phyloP scores from a whole-genome alignment of 2,329 filamentous ascomycete genomes.

The Ceratocystis ficicola region DNA sequence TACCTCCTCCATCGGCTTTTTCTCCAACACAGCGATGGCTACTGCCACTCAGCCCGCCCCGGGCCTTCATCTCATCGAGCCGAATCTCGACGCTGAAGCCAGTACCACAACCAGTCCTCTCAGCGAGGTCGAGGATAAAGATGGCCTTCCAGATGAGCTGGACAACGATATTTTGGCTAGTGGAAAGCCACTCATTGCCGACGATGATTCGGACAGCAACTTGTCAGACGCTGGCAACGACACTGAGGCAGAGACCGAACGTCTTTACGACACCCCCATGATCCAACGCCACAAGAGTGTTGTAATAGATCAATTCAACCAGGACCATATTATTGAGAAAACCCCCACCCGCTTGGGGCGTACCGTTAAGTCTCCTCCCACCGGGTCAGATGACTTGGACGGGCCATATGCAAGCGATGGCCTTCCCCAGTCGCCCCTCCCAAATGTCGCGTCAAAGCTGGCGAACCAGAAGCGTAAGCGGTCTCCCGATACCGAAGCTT shows the following conservation, averaged over 20 bases:
- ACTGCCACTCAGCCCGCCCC: conserved; percentile 40
- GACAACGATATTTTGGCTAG: conserved; percentile 44
- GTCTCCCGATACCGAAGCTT: conserved; percentile 35
- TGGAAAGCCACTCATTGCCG: conserved; percentile 25
- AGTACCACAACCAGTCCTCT: conserved; percentile 78
- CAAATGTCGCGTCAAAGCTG: conserved; percentile 20
- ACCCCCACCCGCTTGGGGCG: conserved; percentile 46
- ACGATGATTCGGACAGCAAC: conserved; percentile 37
- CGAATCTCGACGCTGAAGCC: conserved; percentile 43
- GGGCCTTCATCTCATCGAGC: conserved; percentile 38
- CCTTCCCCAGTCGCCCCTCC: conserved; percentile 17
- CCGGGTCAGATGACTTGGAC: conserved; percentile 14
- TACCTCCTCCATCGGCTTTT: conserved; percentile 22
- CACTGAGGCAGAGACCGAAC: conserved; percentile 87
- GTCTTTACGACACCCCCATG: conserved; percentile 77
- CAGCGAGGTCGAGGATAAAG: conserved; percentile 78
- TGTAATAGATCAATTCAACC: conserved; percentile 44
- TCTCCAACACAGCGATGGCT: conserved; percentile 35
- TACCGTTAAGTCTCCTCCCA: conserved; percentile 9
- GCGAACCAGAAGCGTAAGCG: conserved; percentile 42
- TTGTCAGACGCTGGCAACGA: conserved; percentile 49
- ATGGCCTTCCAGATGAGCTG: conserved; percentile 55
- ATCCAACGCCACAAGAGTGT: conserved; percentile 52
- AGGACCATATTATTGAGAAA: conserved; percentile 43
- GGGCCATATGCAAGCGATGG: conserved; percentile 20